phyloP scores from a whole-genome alignment of 306 rosid genomes.

The Acacia crassicarpa region DNA sequence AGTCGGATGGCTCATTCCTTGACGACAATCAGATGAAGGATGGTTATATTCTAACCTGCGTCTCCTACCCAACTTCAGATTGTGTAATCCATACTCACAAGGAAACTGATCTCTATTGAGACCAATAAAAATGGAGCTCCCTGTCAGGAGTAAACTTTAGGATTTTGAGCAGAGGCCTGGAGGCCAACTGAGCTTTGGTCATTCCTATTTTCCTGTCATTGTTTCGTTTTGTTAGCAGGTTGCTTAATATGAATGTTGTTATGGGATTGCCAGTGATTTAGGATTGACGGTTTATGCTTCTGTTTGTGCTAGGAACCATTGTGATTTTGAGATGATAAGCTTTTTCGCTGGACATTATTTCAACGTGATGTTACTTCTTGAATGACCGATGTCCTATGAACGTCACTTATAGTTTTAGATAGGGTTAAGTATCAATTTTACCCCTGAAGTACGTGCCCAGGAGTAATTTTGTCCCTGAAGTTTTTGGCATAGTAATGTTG shows the following conservation, averaged over 20 bases:
- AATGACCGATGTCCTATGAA: not conserved
- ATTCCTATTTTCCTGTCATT: slow-evolving; percentile 1
- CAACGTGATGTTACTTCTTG: not conserved
- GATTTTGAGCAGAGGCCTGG: slow-evolving; percentile 19
- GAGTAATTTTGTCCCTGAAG: too few species aligned
- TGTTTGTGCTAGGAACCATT: slow-evolving; percentile 28
- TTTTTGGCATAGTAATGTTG: too few species aligned
- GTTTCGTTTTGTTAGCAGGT: not conserved
- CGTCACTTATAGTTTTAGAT: not conserved
- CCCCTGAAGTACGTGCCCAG: too few species aligned
- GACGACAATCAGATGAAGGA: slow-evolving; percentile 62
- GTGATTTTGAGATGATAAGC: not conserved
- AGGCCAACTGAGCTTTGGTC: slow-evolving; percentile 19
- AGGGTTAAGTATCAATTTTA: too few species aligned
- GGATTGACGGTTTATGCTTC: slow-evolving; percentile 9
- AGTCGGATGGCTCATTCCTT: slow-evolving; percentile 78
- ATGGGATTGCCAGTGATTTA: slow-evolving; percentile 27
- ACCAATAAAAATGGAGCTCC: not conserved
- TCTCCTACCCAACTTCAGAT: slow-evolving; percentile 72
- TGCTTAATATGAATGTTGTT: not conserved
- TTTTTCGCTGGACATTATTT: slow-evolving; percentile 16
- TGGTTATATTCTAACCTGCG: slow-evolving; percentile 66
- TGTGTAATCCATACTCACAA: slow-evolving; percentile 79
- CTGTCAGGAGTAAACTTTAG: slow-evolving; percentile 2
- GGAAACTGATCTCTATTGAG: slow-evolving; percentile 70